Conservation (phyloP, 2,329 filamentous ascomycete species). For the Aspergillus costaricaensis region DNA sequence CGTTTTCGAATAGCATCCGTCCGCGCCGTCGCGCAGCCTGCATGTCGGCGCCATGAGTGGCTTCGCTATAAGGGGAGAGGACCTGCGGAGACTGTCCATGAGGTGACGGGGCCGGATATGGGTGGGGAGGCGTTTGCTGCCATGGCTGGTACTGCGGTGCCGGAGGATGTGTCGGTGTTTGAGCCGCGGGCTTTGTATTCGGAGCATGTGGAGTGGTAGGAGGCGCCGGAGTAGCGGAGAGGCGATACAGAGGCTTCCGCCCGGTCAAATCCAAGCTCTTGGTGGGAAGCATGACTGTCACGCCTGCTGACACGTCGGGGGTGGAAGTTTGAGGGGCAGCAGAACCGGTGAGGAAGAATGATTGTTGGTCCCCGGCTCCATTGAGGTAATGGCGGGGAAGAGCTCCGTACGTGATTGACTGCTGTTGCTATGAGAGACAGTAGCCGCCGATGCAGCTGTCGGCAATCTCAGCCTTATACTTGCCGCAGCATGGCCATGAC, state of each 20-base stretch:
- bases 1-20: background rate
- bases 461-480: background rate
- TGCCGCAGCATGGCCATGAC: background rate
- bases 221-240: background rate
- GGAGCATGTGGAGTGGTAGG: background rate
- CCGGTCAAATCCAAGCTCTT: background rate
- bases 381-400: background rate
- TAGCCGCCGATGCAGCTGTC: background rate
- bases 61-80: background rate
- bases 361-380: background rate
- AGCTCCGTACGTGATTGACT: background rate
- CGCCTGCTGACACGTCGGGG: background rate
- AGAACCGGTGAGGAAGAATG: background rate
- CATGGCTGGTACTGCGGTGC: background rate
- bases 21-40: background rate
- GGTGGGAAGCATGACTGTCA: background rate
- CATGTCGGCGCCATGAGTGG: no score
- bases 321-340: background rate
- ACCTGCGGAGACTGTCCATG: background rate
- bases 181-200: background rate
- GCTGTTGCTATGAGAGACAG: background rate
- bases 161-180: background rate
- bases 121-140: background rate
- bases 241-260: background rate
- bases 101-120: background rate